Base-by-base conservation (phyloP, 495 filamentous ascomycete genomes). In the Hyaloscypha bicolor region DNA sequence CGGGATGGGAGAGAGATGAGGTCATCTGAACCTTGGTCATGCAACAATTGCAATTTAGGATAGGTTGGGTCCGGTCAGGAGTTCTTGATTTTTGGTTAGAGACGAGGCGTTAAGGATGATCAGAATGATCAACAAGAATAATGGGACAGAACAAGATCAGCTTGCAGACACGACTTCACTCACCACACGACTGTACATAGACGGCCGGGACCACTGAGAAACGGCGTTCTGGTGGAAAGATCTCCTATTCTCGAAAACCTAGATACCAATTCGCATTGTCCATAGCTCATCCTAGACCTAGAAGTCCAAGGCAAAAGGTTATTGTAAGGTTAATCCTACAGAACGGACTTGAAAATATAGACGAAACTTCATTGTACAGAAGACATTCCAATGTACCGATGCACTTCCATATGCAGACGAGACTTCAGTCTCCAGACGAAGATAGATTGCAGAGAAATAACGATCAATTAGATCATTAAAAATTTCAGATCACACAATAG, bases 1-100 rank as follows among this genome's bases (percentile, higher is more conserved):
- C 80, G 2, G 95, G 95, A 6, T 98, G 91, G 87, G 93, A 97
- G 73, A 79, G 95, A 22, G 76, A 87, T 2, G 96, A 98, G 30
- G 87, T 97, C 22, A 85, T 94, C 65, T 90, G 81, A 85, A 6
- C 11, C 16, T 19, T 14, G 25, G 25, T 25, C 25, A 25, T 25
- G 2, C 35, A 8, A 37, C 8, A 6, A 12, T 37, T 37, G 35
- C 35, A 37, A 3, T 37, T 48, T 48, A 19, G 42, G 11, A 48
- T 48, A 1, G 16, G 16, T 48, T 4, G 42, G 11, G 16, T 48
- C 25, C 25, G 25, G 25, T 25, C 35, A 48, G 42, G 42, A 14
- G 42, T 48, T 48, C 12, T 48, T 48, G 42, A 12, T 48, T 48
- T 48, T 12, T 16, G 42, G 16, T 19, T 48, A 11, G 9, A 19